Evolutionary conservation across 2,329 filamentous ascomycete species (phyloP).

Genomic region (Fusarium sp.): DNA sequence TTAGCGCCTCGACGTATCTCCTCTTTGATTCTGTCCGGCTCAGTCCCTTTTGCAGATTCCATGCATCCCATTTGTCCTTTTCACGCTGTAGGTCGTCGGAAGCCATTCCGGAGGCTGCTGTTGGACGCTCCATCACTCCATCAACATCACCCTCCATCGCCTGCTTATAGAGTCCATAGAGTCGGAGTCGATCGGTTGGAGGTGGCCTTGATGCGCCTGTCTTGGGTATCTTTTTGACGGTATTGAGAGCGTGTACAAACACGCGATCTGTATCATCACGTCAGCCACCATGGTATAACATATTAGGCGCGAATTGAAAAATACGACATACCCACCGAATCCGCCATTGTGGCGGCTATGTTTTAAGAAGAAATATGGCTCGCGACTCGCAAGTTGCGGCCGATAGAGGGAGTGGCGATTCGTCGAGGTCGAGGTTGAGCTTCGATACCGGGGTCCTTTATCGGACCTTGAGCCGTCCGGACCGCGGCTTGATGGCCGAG

Average conservation of each 20-base stretch:
- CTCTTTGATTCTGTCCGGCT: slow-evolving; percentile 93
- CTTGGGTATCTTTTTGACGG: slow-evolving; percentile 96
- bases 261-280: slow-evolving; percentile 78
- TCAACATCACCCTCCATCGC: slow-evolving; percentile 98
- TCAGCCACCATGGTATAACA: slow-evolving; percentile 25
- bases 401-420: slow-evolving; percentile 27
- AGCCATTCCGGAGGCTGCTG: slow-evolving; percentile 57
- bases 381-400: slow-evolving; percentile 29
- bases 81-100: slow-evolving; percentile 68
- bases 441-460: slow-evolving; percentile 38
- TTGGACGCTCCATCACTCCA: slow-evolving; percentile 89
- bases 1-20: slow-evolving; percentile 91
- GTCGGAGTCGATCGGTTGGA: slow-evolving; percentile 82
- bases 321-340: slow-evolving; percentile 46
- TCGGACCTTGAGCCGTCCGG: slow-evolving; percentile 43
- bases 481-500: slow-evolving; percentile 45
- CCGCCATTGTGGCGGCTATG: slow-evolving; percentile 41
- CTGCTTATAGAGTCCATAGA: slow-evolving; percentile 99
- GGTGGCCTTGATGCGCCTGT: slow-evolving; percentile 92
- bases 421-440: slow-evolving; percentile 26
- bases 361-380: slow-evolving; percentile 17
- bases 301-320: background rate
- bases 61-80: slow-evolving; percentile 88
- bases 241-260: slow-evolving; percentile 98
- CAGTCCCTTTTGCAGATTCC: slow-evolving; percentile 87